phyloP scores from a whole-genome alignment of 169 alveolate genomes.

The Cryptosporidium ubiquitum region DNA sequence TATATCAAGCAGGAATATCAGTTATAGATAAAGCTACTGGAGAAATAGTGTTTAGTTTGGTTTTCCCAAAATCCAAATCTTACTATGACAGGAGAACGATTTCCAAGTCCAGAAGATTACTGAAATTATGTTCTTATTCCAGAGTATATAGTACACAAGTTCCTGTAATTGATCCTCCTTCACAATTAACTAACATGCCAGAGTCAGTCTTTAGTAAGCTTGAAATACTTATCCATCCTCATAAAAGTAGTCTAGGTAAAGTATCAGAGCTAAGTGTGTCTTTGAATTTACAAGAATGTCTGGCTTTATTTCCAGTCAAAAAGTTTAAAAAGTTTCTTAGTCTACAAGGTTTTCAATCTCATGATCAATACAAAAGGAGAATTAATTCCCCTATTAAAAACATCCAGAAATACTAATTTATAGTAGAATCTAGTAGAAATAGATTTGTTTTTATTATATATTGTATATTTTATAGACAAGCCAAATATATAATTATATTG shows the following conservation, averaged over 20 bases:
- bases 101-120: slow-evolving; percentile 1
- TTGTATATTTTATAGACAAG: neutral
- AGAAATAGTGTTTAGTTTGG: slow-evolving; percentile 11
- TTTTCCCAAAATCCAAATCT: slow-evolving; percentile 43
- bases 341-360: neutral
- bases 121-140: slow-evolving; percentile 40
- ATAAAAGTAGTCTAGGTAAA: slow-evolving; percentile 23
- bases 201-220: slow-evolving; percentile 36
- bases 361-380: slow-evolving; percentile 8
- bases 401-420: slow-evolving; percentile 4
- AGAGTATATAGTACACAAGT: slow-evolving; percentile 58
- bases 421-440: neutral
- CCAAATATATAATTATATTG: neutral
- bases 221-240: slow-evolving; percentile 34
- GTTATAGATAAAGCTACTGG: slow-evolving; percentile 42
- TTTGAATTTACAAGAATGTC: slow-evolving; percentile 41
- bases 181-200: slow-evolving; percentile 27
- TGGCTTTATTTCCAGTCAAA: slow-evolving; percentile 29
- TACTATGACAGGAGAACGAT: slow-evolving; percentile 11
- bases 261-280: slow-evolving; percentile 13
- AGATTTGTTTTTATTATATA: neutral
- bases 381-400: slow-evolving; percentile 32
- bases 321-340: slow-evolving; percentile 24
- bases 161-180: slow-evolving; percentile 57
- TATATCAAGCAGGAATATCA: slow-evolving; percentile 39